These are phyloP conservation scores for Flammula alnicola DNA, from an alignment of 1,284 basidiomycete species.

Conservation along the genomic window DNA sequence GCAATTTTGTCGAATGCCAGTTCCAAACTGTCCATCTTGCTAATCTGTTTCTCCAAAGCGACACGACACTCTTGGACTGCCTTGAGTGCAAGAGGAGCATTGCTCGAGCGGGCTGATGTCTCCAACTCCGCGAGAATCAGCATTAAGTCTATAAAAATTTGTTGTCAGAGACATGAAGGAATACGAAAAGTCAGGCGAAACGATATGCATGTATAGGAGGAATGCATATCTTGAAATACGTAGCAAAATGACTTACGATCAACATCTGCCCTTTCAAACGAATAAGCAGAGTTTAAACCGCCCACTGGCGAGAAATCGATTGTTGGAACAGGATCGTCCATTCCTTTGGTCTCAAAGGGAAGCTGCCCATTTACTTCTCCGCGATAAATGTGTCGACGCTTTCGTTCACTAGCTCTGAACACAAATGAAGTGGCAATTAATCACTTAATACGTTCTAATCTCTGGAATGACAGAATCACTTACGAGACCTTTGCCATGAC, in stretches of 20 bases:
- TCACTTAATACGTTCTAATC: neutral
- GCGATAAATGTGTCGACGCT: constrained; percentile 77
- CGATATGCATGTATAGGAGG: no score
- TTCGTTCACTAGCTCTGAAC: constrained; percentile 69
- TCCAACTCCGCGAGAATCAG: constrained; percentile 71
- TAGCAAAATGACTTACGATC: constrained; percentile 58
- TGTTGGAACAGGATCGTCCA: constrained; percentile 77
- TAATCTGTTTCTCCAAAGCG: constrained; percentile 68
- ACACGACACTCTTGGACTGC: constrained; percentile 67
- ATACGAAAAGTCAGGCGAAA: no score
- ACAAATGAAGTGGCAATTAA: constrained; percentile 10
- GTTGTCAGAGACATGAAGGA: constrained; percentile 11
- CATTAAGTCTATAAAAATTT: constrained; percentile 55
- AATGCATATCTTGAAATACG: no score
- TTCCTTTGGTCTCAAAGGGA: constrained; percentile 76
- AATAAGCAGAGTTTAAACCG: constrained; percentile 56
- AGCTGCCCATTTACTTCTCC: constrained; percentile 80
- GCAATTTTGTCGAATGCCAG: constrained; percentile 80
- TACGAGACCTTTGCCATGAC: constrained; percentile 84
- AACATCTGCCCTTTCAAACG: constrained; percentile 73
- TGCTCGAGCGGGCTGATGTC: constrained; percentile 45
- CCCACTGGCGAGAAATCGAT: constrained; percentile 79
- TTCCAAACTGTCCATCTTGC: constrained; percentile 78
- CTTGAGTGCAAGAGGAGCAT: constrained; percentile 49
- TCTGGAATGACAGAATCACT: constrained; percentile 30